Evolutionary conservation across 2,329 filamentous ascomycete genomes (phyloP).

Genomic region (Chaetothyriales sp.): DNA sequence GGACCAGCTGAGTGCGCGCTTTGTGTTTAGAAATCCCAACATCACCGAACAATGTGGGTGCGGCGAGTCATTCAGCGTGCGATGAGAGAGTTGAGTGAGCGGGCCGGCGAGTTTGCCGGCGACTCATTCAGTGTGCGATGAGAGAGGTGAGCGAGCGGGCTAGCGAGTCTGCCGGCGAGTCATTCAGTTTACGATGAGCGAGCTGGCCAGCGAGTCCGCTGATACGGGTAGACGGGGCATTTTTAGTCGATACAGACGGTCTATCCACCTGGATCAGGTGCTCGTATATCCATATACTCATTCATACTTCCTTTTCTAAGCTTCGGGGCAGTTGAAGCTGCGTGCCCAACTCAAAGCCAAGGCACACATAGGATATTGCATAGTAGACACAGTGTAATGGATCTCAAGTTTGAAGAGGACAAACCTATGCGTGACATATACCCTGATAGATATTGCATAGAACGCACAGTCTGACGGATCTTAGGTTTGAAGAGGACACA

Average conservation of each 20-base stretch:
- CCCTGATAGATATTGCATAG: too few relatives aligned
- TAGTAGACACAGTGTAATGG: too few relatives aligned
- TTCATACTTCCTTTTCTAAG: not conserved
- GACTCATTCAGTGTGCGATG: conserved; percentile 77
- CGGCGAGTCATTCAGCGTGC: conserved; percentile 88
- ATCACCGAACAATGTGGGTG: conserved; percentile 97
- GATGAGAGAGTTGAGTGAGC: conserved; percentile 10
- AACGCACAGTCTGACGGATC: too few relatives aligned
- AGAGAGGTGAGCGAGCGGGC: too few relatives aligned
- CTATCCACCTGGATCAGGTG: not conserved
- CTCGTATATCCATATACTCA: not conserved
- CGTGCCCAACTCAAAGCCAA: too few relatives aligned
- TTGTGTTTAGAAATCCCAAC: conserved; percentile 93
- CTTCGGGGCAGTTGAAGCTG: too few relatives aligned
- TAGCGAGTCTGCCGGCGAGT: too few relatives aligned
- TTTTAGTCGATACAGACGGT: not conserved
- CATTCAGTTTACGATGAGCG: conserved; percentile 59
- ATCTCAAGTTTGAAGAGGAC: too few relatives aligned
- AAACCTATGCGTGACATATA: too few relatives aligned
- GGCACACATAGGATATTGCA: too few relatives aligned
- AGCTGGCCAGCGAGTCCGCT: not conserved
- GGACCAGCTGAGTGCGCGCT: conserved; percentile 81
- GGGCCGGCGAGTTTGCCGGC: too few relatives aligned
- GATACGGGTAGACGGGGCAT: not conserved
- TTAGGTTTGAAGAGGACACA: too few relatives aligned